phyloP scores from a whole-genome alignment of 1,139 yeast genomes.

The Zygoascus sp. region DNA sequence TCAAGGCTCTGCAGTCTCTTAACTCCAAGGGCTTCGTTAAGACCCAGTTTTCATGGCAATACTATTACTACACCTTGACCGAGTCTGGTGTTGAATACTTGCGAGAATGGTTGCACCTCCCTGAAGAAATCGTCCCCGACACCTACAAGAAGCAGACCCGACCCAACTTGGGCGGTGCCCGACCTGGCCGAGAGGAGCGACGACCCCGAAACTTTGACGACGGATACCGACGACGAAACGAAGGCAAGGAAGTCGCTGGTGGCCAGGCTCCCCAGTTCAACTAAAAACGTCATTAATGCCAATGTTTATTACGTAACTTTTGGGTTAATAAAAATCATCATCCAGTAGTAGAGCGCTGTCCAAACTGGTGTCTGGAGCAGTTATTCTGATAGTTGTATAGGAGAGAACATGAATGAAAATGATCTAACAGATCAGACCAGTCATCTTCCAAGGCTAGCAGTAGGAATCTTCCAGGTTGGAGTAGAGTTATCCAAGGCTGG shows the following conservation, averaged over 20 bases:
- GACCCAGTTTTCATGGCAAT: constrained; percentile 99
- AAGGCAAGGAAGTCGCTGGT: constrained; percentile 34
- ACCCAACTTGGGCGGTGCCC: constrained; percentile 56
- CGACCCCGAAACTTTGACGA: constrained; percentile 37
- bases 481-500: too few species aligned
- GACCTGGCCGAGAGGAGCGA: constrained; percentile 30
- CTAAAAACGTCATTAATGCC: constrained; percentile 17
- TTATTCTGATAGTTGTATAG: background rate
- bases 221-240: constrained; percentile 42
- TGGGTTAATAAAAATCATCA: constrained; percentile 8
- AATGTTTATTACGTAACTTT: constrained; percentile 6
- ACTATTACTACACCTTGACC: constrained; percentile 99
- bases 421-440: too few species aligned
- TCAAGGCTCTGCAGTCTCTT: constrained; percentile 99
- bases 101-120: constrained; percentile 97
- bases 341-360: background rate
- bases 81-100: constrained; percentile 99
- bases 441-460: too few species aligned
- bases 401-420: background rate
- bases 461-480: too few species aligned
- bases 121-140: constrained; percentile 97
- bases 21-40: constrained; percentile 98
- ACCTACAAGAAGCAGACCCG: constrained; percentile 96
- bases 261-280: constrained; percentile 34
- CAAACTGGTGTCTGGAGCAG: background rate